Conservation (phyloP, 805 yeast species). For the Metschnikowia kunwiensis region DNA sequence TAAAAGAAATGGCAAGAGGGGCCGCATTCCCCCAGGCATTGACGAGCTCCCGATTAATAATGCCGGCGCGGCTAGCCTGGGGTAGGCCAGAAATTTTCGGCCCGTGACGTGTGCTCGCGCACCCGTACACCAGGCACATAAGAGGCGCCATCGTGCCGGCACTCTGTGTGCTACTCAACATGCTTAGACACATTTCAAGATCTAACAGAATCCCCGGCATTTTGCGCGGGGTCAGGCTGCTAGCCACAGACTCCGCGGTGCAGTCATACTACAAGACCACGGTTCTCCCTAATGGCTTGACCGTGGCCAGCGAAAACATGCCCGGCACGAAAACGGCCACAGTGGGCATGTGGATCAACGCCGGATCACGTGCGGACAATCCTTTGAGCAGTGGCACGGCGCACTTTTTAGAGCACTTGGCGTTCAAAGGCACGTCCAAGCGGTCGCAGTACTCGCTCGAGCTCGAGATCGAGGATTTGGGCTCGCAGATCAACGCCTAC, state of each 20-base stretch:
- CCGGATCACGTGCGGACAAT: slow-evolving; percentile 96
- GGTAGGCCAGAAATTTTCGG: too few species aligned
- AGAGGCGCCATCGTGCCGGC: slow-evolving; percentile 2
- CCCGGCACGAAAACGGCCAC: slow-evolving; percentile 94
- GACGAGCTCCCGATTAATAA: too few species aligned
- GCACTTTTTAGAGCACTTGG: slow-evolving; percentile 93
- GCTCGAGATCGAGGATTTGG: slow-evolving; percentile 91
- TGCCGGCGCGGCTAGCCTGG: too few species aligned
- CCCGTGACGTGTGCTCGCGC: too few species aligned
- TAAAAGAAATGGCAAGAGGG: too few species aligned
- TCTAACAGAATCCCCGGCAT: neutral
- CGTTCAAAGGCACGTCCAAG: slow-evolving; percentile 87
- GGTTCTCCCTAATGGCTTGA: slow-evolving; percentile 82
- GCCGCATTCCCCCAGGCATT: too few species aligned
- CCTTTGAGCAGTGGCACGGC: slow-evolving; percentile 90
- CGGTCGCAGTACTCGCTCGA: slow-evolving; percentile 83
- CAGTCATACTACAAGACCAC: slow-evolving; percentile 50
- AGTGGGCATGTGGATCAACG: slow-evolving; percentile 97
- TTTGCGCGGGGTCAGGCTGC: slow-evolving; percentile 3
- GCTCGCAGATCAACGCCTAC: slow-evolving; percentile 97
- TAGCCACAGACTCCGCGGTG: slow-evolving; percentile 8
- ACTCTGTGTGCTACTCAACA: neutral
- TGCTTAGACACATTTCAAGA: slow-evolving; percentile 7
- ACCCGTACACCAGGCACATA: slow-evolving; percentile 11
- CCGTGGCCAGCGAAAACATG: slow-evolving; percentile 86